These are phyloP conservation scores for Blastobotrys indianensis DNA, from an alignment of 1,139 yeast genomes.

Conservation along the genomic window DNA sequence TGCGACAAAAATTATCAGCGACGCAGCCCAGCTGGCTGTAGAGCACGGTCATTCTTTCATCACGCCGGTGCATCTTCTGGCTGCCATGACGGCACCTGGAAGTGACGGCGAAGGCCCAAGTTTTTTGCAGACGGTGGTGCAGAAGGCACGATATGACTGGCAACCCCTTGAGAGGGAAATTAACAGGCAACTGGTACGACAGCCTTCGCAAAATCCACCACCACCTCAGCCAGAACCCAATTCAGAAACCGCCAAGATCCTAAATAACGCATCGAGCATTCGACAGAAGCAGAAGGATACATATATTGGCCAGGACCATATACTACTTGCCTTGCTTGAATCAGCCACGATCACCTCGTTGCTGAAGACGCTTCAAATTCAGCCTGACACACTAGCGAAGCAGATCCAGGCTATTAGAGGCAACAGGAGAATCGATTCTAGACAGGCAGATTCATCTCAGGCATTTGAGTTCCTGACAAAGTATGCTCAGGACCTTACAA, in stretches of 20 bases:
- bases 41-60: slow-evolving; percentile 81
- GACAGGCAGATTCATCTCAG: slow-evolving; percentile 87
- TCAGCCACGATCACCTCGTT: slow-evolving; percentile 65
- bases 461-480: slow-evolving; percentile 78
- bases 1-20: slow-evolving; percentile 73
- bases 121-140: slow-evolving; percentile 78
- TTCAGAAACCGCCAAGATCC: slow-evolving; percentile 62
- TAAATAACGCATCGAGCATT: slow-evolving; percentile 65
- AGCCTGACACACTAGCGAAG: slow-evolving; percentile 63
- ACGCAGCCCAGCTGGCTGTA: slow-evolving; percentile 75
- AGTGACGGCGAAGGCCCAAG: slow-evolving; percentile 57
- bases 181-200: slow-evolving; percentile 71
- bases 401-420: slow-evolving; percentile 89
- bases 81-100: slow-evolving; percentile 80
- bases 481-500: slow-evolving; percentile 90
- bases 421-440: slow-evolving; percentile 82
- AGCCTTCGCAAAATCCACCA: slow-evolving; percentile 86
- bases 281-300: slow-evolving; percentile 85
- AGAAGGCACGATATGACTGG: slow-evolving; percentile 88
- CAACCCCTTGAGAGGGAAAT: slow-evolving; percentile 70
- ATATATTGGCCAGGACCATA: slow-evolving; percentile 90
- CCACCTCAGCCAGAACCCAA: slow-evolving; percentile 70
- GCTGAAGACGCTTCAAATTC: slow-evolving; percentile 69
- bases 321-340: slow-evolving; percentile 76
- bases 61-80: slow-evolving; percentile 79